Evolutionary conservation across 805 yeast species (phyloP), one percentile per base, ranked within the genome.

Genomic region (Kazachstania viticola): DNA sequence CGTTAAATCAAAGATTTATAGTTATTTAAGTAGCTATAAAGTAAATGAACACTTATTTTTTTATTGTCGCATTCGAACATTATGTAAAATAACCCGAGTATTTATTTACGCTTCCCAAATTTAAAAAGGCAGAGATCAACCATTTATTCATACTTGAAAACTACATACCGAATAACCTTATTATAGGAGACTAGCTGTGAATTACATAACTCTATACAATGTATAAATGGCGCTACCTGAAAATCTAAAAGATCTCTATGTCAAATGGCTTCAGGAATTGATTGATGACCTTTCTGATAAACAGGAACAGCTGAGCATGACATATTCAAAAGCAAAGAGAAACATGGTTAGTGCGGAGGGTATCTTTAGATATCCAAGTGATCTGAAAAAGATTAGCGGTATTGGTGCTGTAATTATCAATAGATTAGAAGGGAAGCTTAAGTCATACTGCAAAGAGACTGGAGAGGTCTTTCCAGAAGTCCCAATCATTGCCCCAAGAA

Each of bases 391-490:
- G 42, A 63, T 88, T 26, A 76, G 69, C 35, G 79, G 63, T 28
- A 66, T 88, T 22, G 97, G 97, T 1, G 77, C 72, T 9, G 74
- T 76, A 34, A 74, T 81, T 6, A 72, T 80, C 21, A 57, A 52
- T 2, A 46, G 56, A 18, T 56, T 88, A 35, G 61, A 64, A 17
- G 52, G 59, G 25, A 65, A 63, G 38, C 54, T 82, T 16, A 40
- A 52, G 9, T 46, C 47, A 3, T 68, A 82, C 54, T 84, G 94
- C 46, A 44, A 55, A n/a, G 70, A 65, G 6, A 62, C 69, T 31
- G 74, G 71, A 0, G 49, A 61, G 3, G 39, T 36, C 19, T 44
- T 51, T 13, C 48, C 44, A 4, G 40, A 49, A 19, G 21, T 19
- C 7, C 25, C 25, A 27, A 31, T 35, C 33, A 25, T 34, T 29